phyloP scores from a whole-genome alignment of 2,329 filamentous ascomycete species.

The Sclerotinia borealis region DNA sequence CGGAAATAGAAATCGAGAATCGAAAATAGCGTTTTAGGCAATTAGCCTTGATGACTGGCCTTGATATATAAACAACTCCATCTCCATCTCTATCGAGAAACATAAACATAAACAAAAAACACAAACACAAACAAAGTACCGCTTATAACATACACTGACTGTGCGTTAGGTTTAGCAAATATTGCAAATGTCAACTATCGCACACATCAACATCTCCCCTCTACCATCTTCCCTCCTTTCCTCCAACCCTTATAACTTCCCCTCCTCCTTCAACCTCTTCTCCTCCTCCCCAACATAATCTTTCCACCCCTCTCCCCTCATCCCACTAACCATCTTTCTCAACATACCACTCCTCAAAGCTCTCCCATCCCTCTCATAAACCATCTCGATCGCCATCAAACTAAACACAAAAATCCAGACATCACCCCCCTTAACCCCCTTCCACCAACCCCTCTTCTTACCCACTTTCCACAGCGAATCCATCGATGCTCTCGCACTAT shows the following conservation, averaged over 20 bases:
- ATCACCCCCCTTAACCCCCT: conserved; percentile 74
- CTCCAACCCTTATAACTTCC: conserved; percentile 10
- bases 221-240: no score
- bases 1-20: no score
- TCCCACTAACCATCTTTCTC: conserved; percentile 24
- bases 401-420: conserved; percentile 76
- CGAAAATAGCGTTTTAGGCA: background rate
- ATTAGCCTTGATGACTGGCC: conserved; percentile 1
- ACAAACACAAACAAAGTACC: no score
- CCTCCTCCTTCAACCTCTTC: conserved; percentile 18
- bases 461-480: conserved; percentile 89
- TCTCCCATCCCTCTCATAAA: conserved; percentile 37
- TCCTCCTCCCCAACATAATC: conserved; percentile 25
- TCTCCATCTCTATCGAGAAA: background rate
- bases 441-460: conserved; percentile 86
- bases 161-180: background rate
- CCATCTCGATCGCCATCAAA: conserved; percentile 68
- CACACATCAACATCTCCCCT: background rate
- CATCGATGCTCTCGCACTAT: conserved; percentile 69
- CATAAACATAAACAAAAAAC: background rate
- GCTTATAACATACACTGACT: no score
- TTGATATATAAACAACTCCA: conserved; percentile 1
- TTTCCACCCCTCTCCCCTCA: conserved; percentile 29
- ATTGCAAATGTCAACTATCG: background rate
- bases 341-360: conserved; percentile 24